These are phyloP conservation scores for Cucumis cinereus DNA, from an alignment of 306 rosid genomes.

Conservation along the genomic window DNA sequence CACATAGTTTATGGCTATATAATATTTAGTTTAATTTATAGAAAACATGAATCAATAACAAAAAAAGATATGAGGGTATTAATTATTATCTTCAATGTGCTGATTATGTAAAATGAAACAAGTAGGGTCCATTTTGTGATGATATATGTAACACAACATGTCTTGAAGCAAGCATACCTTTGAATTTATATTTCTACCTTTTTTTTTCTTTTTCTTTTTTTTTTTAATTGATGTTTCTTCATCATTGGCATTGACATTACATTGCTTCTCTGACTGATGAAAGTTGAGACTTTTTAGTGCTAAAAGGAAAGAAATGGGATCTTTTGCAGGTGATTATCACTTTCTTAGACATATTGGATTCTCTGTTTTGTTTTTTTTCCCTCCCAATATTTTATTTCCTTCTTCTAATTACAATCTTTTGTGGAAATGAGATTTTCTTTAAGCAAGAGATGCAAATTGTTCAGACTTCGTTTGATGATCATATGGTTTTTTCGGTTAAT, in stretches of 20 bases:
- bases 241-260: background rate
- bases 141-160: background rate
- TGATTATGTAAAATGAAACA: background rate
- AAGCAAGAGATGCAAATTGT: too few relatives aligned
- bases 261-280: background rate
- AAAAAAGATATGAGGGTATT: background rate
- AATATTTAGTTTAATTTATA: background rate
- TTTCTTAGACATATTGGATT: constrained; percentile 4
- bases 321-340: background rate
- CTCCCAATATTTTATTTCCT: background rate
- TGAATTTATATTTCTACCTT: background rate
- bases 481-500: too few relatives aligned
- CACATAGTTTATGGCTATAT: background rate
- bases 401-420: background rate
- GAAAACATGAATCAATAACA: background rate
- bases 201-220: background rate
- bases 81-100: background rate
- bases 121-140: background rate
- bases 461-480: too few relatives aligned
- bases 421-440: background rate
- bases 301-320: background rate
- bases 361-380: background rate
- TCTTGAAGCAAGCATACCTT: background rate
- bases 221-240: background rate
- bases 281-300: constrained; percentile 1